Conservation (phyloP, 2,329 filamentous ascomycete species). For the Colletotrichum cordylinicola region DNA sequence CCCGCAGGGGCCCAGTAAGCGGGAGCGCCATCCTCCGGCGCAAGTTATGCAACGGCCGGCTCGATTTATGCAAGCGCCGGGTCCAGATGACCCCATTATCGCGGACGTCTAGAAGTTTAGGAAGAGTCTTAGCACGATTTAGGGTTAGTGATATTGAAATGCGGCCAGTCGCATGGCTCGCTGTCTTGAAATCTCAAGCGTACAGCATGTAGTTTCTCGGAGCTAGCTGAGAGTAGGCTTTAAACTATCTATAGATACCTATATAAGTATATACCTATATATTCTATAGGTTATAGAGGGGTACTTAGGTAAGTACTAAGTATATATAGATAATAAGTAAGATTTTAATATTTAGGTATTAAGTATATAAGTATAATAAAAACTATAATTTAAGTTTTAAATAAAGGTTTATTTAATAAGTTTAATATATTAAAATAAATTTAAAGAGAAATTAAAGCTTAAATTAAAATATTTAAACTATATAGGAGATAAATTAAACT, state of each 20-base stretch:
- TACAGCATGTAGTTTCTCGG: neutral
- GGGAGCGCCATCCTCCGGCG: conserved; percentile 2
- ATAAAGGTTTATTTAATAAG: too few species aligned
- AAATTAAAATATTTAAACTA: too few species aligned
- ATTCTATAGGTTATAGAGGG: neutral
- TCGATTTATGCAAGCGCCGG: neutral
- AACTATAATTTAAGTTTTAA: neutral
- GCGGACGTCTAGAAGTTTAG: neutral
- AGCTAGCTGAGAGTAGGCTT: neutral
- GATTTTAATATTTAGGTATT: neutral
- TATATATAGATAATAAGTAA: neutral
- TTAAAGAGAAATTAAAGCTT: too few species aligned
- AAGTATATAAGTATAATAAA: neutral
- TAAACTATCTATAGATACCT: too few species aligned
- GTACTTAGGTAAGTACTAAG: neutral
- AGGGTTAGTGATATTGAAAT: neutral
- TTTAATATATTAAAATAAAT: too few species aligned
- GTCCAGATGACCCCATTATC: neutral
- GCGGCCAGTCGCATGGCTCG: neutral
- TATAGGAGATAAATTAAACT: neutral
- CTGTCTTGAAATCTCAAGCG: neutral
- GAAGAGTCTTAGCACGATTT: neutral
- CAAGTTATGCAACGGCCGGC: conserved; percentile 1
- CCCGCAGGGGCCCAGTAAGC: neutral
- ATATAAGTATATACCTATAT: too few species aligned